Conservation (phyloP, 495 filamentous ascomycete species). For the Tuber indicum region DNA sequence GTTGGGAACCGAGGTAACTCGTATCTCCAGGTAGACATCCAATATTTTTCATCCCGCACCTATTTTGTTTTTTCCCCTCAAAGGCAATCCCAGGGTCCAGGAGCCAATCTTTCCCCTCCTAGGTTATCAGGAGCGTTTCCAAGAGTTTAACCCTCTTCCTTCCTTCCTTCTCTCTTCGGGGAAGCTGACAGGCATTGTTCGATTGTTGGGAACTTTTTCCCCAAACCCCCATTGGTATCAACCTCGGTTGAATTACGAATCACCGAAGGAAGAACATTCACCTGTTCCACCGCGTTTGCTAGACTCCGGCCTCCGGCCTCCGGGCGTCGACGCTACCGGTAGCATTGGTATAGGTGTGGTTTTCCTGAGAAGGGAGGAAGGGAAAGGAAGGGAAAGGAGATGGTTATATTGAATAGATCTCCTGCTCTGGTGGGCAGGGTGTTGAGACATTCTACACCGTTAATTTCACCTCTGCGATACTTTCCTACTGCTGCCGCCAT, state of each 20-base stretch:
- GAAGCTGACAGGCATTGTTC: neutral
- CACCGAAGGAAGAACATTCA: neutral
- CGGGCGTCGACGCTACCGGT: neutral
- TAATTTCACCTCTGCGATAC: neutral
- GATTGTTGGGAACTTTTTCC: neutral
- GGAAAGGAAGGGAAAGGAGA: neutral
- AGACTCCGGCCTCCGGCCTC: neutral
- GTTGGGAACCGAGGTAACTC: too few species aligned
- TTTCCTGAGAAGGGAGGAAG: neutral
- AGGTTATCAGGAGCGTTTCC: neutral
- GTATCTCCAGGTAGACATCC: too few species aligned
- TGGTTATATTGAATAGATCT: constrained; percentile 5
- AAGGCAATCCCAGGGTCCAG: neutral
- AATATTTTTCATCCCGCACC: neutral
- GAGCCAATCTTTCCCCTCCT: neutral
- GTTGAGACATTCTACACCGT: neutral
- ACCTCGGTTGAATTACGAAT: neutral
- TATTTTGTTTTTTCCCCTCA: neutral
- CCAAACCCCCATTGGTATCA: neutral
- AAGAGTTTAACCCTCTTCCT: neutral
- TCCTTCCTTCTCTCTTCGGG: neutral
- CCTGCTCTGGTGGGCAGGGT: neutral
- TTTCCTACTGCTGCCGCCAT: neutral
- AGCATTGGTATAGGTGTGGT: neutral
- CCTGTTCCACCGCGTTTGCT: neutral